phyloP scores from a whole-genome alignment of 352 stramenopile genomes.

The Pythium scleroteichum region DNA sequence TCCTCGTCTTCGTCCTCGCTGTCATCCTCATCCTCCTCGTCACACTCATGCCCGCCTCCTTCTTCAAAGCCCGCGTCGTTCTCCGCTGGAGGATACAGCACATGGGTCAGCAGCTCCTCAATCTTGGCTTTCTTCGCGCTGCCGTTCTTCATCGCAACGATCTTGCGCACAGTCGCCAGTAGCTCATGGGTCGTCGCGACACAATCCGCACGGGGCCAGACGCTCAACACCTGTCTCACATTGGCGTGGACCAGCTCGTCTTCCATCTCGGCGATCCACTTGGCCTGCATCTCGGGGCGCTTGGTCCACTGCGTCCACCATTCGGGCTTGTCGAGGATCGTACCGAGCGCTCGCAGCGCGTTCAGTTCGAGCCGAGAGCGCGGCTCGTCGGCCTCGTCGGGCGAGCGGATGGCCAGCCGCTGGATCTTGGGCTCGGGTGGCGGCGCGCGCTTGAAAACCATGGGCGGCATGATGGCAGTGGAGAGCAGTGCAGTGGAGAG shows the following conservation, averaged over 20 bases:
- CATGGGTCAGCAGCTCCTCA: constrained; percentile 24
- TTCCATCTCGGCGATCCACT: constrained; percentile 42
- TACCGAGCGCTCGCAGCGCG: constrained; percentile 32
- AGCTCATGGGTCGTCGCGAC: constrained; percentile 15
- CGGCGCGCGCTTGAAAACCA: neutral
- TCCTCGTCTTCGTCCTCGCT: constrained; percentile 21
- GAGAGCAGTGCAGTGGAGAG: neutral
- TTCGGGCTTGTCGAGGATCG: constrained; percentile 42
- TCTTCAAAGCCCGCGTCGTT: constrained; percentile 9
- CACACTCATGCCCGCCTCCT: neutral
- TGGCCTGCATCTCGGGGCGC: constrained; percentile 26
- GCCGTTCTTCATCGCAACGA: neutral
- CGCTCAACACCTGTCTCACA: constrained; percentile 24
- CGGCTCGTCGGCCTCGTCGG: constrained; percentile 19
- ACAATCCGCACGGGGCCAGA: neutral
- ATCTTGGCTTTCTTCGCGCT: constrained; percentile 5
- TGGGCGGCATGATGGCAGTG: neutral
- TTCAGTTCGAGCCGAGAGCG: constrained; percentile 37
- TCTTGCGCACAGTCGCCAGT: constrained; percentile 31
- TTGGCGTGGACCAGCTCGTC: constrained; percentile 24
- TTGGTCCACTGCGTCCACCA: constrained; percentile 48
- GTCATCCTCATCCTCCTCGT: constrained; percentile 15
- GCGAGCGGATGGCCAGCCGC: constrained; percentile 10
- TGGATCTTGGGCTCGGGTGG: constrained; percentile 7
- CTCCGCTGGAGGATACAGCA: constrained; percentile 26